phyloP scores from a whole-genome alignment of 108 stramenopile species.

The Conticribra weissflogii region DNA sequence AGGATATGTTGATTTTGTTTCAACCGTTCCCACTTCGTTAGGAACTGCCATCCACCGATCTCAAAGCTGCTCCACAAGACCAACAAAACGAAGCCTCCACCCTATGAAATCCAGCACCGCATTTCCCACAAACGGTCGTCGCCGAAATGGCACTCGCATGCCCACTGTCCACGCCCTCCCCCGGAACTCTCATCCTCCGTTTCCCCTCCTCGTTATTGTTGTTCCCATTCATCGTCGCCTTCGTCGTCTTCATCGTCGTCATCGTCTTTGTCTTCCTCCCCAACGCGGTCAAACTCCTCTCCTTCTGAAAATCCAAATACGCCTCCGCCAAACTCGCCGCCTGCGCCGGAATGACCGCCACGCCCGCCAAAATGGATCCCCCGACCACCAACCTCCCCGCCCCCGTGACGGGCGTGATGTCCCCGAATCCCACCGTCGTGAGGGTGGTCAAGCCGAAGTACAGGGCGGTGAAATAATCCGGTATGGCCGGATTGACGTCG shows the following conservation, averaged over 20 bases:
- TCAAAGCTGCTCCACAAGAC: too few species aligned
- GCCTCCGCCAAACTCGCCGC: slow-evolving; percentile 54
- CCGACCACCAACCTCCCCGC: slow-evolving; percentile 72
- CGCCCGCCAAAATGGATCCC: slow-evolving; percentile 71
- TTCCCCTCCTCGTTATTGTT: slow-evolving; percentile 10
- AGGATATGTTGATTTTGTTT: too few species aligned
- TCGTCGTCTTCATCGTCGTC: background rate
- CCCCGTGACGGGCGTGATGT: slow-evolving; percentile 78
- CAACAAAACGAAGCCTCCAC: slow-evolving; percentile 58
- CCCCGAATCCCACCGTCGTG: slow-evolving; percentile 80
- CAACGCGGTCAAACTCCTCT: slow-evolving; percentile 8
- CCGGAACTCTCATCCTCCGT: too few species aligned
- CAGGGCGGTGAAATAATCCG: slow-evolving; percentile 79
- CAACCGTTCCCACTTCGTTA: too few species aligned
- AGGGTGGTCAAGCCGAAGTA: slow-evolving; percentile 86
- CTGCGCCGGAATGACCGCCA: slow-evolving; percentile 81
- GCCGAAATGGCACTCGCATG: slow-evolving; percentile 19
- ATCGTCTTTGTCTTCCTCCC: background rate
- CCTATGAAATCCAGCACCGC: slow-evolving; percentile 62
- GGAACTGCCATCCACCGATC: too few species aligned
- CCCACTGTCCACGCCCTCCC: slow-evolving; percentile 8
- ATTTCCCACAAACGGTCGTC: slow-evolving; percentile 40
- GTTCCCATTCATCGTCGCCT: slow-evolving; percentile 3
- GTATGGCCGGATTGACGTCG: slow-evolving; percentile 68
- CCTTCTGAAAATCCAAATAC: slow-evolving; percentile 46